Conservation (phyloP, 1,139 yeast genomes). For the Hemisphaericaspora subhashii region DNA sequence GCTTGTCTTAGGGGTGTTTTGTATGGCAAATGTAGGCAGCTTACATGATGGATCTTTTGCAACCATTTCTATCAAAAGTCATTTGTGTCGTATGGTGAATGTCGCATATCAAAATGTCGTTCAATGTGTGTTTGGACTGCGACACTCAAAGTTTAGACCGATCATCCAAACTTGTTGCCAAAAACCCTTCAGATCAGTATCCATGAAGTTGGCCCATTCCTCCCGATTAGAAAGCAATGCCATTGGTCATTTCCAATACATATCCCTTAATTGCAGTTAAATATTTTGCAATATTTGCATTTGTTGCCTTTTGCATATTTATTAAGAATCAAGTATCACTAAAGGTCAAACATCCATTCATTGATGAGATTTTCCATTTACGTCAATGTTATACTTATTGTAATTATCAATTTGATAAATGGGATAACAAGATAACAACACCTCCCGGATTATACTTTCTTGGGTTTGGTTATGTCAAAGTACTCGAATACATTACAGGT, state of each 20-base stretch:
- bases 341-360: constrained; percentile 42
- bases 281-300: constrained; percentile 9
- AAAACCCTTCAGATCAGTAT: too few relatives aligned
- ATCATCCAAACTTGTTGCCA: too few relatives aligned
- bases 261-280: constrained; percentile 5
- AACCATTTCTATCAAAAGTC: constrained; percentile 4
- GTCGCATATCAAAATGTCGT: not conserved
- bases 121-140: not conserved
- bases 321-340: constrained; percentile 19
- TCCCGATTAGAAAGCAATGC: constrained; percentile 13
- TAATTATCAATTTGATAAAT: constrained; percentile 53
- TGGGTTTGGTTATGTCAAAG: constrained; percentile 51
- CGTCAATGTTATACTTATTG: constrained; percentile 75
- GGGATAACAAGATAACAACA: constrained; percentile 94
- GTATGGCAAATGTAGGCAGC: too few relatives aligned
- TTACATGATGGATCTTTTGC: too few relatives aligned
- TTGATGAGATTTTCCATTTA: constrained; percentile 85
- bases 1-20: not conserved
- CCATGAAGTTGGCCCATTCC: too few relatives aligned
- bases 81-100: constrained; percentile 2
- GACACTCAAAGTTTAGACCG: too few relatives aligned
- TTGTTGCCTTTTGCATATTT: constrained; percentile 18
- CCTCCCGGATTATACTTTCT: constrained; percentile 89
- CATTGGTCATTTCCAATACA: constrained; percentile 12
- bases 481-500: constrained; percentile 21